Evolutionary conservation across 441 rosid genomes (phyloP), one percentile per base, ranked within the genome.

Genomic region (Flueggea neowawraea): DNA sequence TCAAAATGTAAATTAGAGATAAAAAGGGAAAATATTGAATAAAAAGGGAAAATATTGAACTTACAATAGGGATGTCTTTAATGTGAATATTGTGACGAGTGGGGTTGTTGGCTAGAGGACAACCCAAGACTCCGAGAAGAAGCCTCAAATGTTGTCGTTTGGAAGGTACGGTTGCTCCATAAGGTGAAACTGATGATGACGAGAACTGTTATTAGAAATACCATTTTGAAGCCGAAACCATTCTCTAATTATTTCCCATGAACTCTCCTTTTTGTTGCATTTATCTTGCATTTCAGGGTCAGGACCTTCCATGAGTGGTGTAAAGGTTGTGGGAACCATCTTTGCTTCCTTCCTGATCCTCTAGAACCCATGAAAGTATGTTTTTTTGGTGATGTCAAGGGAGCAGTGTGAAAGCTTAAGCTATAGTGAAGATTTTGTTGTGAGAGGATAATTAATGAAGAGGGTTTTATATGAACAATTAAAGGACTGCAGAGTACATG

Each of bases 231-330:
- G 58, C 16, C 89, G 80, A 71, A 92, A 92, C 96, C 98, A 92
- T 75, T 89, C 96, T 10, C 96, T 78, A 58, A 92, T 88, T 2
- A 82, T 69, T 66, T 92, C 96, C 98, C 98, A 92, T 0, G 91
- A 83, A 31, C 81, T 80, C 77, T 92, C 91, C 78, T 88, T 86
- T 67, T 82, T 86, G 73, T 48, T 73, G 48, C 78, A 78, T 61
- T 84, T 85, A 31, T 81, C 95, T 71, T 83, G 94, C 88, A 83
- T 82, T 14, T 88, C 96, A 6, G 91, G 95, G 71, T 89, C 95
- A 5, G 98, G 98, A 14, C 96, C 96, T 82, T 92, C 98, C 88
- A 89, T 77, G 16, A 92, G 70, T 10, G 98, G 98, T 7, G 96
- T 87, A 92, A 66, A 32, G 93, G 74, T 73, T 82, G 92, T 8